Base-by-base conservation (phyloP, 129 eudicot genomes). In the Escallonia rubra region DNA sequence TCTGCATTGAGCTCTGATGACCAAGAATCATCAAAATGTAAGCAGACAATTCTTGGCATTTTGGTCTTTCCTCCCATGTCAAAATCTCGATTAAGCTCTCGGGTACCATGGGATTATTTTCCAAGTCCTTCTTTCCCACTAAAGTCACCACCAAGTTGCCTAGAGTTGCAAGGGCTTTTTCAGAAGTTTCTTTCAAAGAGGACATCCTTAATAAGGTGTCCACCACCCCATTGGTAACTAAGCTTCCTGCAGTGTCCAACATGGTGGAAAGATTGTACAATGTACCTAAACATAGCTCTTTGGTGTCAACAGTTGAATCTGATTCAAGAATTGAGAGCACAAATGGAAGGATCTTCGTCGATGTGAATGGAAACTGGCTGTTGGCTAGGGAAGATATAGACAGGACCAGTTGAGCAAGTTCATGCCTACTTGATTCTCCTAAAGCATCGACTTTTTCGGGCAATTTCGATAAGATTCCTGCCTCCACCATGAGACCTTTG, bases 1-100 rank as follows among this genome's bases (percentile, higher is more conserved):
- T 80, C 77, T 94, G 99, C 47, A 75, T 54, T 0, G 95, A 79
- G 69, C 96, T 94, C 41, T 85, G 95, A 64, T 94, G 96, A 47
- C 95, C 97, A 56, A 94, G 81, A 52, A 85, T 79, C 99, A 94
- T 94, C 76, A 94, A 72, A 38, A 94, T 63, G 41, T 94, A 94
- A 41, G 88, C 87, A 0, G 96, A 94, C 51, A 82, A 47, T 74
- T 94, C 99, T 72, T 86, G 93, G 50, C 85, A 84, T 70, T 78
- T 85, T 1, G 86, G 86, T 55, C 75, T 72, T 7, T 87, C 92
- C 4, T 94, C 95, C 97, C 93, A 79, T 62, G 90, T 71, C 79
- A 89, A 50, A 34, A 87, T 81, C 74, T 94, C 97, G 6, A 94
- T 94, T 11, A 94, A 73, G 53, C 82, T 71, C 51, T 89, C 82